Percentiles rank a stretch among this genome's conserved stretches.
Conservation (phyloP, 768 basidiomycete genomes). For the Porpolomopsis calyptriformis region DNA sequence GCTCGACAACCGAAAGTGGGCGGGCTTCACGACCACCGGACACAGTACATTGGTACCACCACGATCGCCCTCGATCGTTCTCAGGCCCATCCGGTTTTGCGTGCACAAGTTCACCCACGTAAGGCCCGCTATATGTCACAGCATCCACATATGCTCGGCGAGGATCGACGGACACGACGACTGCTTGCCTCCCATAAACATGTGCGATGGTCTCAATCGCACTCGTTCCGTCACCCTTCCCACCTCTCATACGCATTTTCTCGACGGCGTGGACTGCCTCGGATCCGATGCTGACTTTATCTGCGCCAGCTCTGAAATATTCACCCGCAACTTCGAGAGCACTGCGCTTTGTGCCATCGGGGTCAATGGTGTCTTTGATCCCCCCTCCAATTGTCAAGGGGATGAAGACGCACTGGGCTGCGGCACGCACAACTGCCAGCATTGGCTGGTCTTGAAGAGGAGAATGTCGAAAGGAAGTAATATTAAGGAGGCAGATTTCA, state of each 20-base stretch:
- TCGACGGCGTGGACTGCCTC: slow-evolving; percentile 96
- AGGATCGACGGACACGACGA: slow-evolving; percentile 96
- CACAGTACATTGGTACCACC: slow-evolving; percentile 99
- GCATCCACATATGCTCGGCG: slow-evolving; percentile 71
- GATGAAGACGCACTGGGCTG: slow-evolving; percentile 85
- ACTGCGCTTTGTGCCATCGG: slow-evolving; percentile 77
- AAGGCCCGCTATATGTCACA: slow-evolving; percentile 56
- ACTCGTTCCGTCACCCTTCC: slow-evolving; percentile 57
- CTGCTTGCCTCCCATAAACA: slow-evolving; percentile 90
- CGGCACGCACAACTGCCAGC: slow-evolving; percentile 87
- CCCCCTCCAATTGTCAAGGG: slow-evolving; percentile 99
- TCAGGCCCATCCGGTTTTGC: slow-evolving; percentile 35
- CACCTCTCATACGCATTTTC: slow-evolving; percentile 44
- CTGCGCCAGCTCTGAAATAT: slow-evolving; percentile 95
- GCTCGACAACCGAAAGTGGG: slow-evolving; percentile 77
- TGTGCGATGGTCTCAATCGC: slow-evolving; percentile 88
- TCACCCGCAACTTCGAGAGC: slow-evolving; percentile 92
- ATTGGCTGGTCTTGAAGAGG: slow-evolving; percentile 95
- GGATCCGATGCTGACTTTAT: slow-evolving; percentile 96
- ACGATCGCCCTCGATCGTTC: slow-evolving; percentile 60
- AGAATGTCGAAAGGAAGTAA: slow-evolving; percentile 97
- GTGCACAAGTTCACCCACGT: slow-evolving; percentile 50
- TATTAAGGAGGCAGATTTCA: slow-evolving; percentile 95
- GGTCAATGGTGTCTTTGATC: slow-evolving; percentile 92
- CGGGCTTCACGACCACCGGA: slow-evolving; percentile 82